Base-by-base conservation (phyloP, 1,284 basidiomycete species). In the Puccinia horiana region DNA sequence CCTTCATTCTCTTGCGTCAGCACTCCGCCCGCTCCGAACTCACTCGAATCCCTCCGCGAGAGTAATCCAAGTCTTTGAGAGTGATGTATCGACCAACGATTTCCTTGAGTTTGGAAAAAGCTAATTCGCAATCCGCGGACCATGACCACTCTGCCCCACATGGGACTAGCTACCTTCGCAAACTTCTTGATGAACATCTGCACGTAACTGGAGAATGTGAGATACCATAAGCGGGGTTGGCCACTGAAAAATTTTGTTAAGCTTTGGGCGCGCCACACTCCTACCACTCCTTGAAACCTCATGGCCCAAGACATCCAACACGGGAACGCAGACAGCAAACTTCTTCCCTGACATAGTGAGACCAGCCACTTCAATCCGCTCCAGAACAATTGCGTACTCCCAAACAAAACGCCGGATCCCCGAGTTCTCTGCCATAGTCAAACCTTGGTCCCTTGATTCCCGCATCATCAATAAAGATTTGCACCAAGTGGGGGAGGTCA, bases 271-370 rank as follows among this genome's bases (percentile, higher is more conserved):
- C 12, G 42, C 8, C 49, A 73, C 29, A 26, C 42, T 9, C 26
- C 44, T 8, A 29, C 52, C 42, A 4, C 20, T 20, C 42, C 29
- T 3, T 2, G 23, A 73, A 12, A 63, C 54, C 37, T 44, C 35
- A 65, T 77, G 54, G 16, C 58, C 75, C 2, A 63, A 9, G 4
- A 77, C n/a, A 11, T 77, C 75, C 32, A 77, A 26, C 20, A 16
- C 75, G 6, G 47, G 37, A 9, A 76, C 74, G 42, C 49, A 58
- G 32, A 5, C 12, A 18, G 74, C 42, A 76, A 76, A 76, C 47
- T 77, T 61, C 32, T 44, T 63, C 16, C 75, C 75, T 44, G 75
- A 77, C 12, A 77, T n/a, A n/a, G n/a, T n/a, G n/a, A n/a, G n/a
- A n/a, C n/a, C n/a, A n/a, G n/a, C n/a, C n/a, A n/a, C n/a, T n/a